A percentile compares a stretch with the other conserved stretches of the same genome.
Conservation (phyloP, 2,329 filamentous ascomycete species). For the Aspergillus viridinutans region DNA sequence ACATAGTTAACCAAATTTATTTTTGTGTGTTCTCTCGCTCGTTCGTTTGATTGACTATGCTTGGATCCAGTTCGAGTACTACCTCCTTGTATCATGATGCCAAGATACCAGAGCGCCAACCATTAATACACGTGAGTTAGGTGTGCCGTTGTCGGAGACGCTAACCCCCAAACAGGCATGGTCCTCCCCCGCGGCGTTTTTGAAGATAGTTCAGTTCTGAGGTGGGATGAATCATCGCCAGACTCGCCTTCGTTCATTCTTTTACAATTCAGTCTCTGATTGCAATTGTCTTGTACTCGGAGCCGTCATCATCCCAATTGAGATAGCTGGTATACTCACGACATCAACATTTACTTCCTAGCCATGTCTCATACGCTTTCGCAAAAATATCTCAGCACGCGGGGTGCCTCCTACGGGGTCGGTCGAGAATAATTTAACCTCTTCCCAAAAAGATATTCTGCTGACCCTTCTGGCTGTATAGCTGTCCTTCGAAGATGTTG, state of each 20-base stretch:
- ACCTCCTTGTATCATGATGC: neutral
- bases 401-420: conserved; percentile 30
- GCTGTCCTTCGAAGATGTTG: conserved; percentile 83
- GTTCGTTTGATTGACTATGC: neutral
- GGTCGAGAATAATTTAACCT: conserved; percentile 5
- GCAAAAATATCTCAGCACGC: conserved; percentile 31
- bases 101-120: neutral
- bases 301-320: neutral
- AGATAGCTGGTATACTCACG: neutral
- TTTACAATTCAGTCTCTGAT: conserved; percentile 1
- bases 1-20: neutral
- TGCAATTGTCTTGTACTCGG: neutral
- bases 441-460: neutral
- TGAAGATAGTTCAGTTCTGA: neutral
- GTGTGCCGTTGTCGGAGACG: conserved; percentile 24
- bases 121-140: conserved; percentile 17
- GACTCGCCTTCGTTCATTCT: conserved; percentile 14
- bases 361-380: conserved; percentile 26
- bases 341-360: neutral
- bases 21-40: neutral
- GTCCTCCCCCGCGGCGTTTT: conserved; percentile 14
- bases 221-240: conserved; percentile 1
- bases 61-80: neutral
- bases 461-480: conserved; percentile 14
- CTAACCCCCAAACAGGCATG: conserved; percentile 16